These are phyloP conservation scores for Podila minutissima DNA, from an alignment of 192 early-diverging fungal species.

Conservation along the genomic window DNA sequence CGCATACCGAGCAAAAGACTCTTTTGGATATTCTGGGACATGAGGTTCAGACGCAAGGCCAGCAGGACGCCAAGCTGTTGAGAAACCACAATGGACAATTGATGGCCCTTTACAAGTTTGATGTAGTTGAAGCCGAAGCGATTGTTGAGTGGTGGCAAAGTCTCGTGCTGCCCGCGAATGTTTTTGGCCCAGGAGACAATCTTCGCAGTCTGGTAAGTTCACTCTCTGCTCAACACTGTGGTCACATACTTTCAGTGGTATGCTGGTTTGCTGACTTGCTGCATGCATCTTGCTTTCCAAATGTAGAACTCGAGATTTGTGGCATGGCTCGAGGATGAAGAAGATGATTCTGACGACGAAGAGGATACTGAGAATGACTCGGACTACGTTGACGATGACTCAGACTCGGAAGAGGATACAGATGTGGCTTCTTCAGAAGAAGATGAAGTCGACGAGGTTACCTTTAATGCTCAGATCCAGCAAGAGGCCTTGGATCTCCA, in stretches of 20 bases:
- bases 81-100: constrained; percentile 52
- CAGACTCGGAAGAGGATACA: not conserved
- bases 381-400: constrained; percentile 24
- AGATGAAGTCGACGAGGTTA: not conserved
- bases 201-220: constrained; percentile 30
- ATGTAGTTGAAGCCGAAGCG: constrained; percentile 57
- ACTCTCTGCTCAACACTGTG: not conserved
- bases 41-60: constrained; percentile 3
- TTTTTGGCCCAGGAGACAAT: constrained; percentile 22
- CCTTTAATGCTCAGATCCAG: constrained; percentile 6
- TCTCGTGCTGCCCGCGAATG: constrained; percentile 12
- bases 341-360: constrained; percentile 24
- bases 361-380: constrained; percentile 31
- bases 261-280: not conserved
- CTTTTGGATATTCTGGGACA: constrained; percentile 41
- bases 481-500: constrained; percentile 9
- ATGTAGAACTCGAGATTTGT: constrained; percentile 48
- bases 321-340: constrained; percentile 52
- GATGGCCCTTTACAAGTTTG: constrained; percentile 56
- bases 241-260: not conserved
- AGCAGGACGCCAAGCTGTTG: constrained; percentile 15
- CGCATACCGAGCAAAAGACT: constrained; percentile 37
- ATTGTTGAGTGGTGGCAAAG: constrained; percentile 57
- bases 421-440: not conserved
- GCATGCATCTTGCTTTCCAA: not conserved